These are phyloP conservation scores for Chalciporus pseudorubinellus DNA, from an alignment of 768 basidiomycete species.

Conservation along the genomic window DNA sequence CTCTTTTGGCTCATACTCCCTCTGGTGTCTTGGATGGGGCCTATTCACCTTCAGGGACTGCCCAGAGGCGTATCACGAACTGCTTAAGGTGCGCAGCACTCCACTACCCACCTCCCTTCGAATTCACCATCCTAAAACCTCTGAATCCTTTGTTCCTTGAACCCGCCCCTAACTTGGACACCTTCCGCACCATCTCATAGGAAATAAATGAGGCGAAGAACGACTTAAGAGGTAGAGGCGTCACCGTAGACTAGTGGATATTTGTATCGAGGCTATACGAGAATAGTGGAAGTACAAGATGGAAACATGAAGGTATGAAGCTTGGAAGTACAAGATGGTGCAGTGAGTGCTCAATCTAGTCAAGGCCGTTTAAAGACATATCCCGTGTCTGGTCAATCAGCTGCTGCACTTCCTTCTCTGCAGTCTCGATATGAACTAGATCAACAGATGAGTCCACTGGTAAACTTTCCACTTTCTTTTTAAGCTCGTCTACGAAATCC, in stretches of 20 bases:
- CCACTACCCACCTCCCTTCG: background rate
- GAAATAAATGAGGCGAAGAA: slow-evolving; percentile 60
- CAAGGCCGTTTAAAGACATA: no score
- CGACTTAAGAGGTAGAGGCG: slow-evolving; percentile 56
- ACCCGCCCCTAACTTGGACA: no score
- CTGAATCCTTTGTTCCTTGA: no score
- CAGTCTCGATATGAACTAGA: background rate
- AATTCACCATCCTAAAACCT: no score
- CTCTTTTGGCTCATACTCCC: slow-evolving; percentile 74
- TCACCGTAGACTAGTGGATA: slow-evolving; percentile 55
- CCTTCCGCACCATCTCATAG: slow-evolving; percentile 29
- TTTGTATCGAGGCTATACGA: no score
- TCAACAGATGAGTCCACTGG: background rate
- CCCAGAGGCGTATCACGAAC: slow-evolving; percentile 73
- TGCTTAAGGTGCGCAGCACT: slow-evolving; percentile 45
- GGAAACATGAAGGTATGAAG: no score
- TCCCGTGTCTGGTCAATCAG: slow-evolving; percentile 13
- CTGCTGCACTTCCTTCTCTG: slow-evolving; percentile 7
- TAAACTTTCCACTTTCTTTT: background rate
- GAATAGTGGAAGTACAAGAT: no score
- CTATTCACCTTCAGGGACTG: slow-evolving; percentile 72
- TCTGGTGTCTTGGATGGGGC: slow-evolving; percentile 76
- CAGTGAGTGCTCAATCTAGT: no score
- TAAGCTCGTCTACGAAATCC: slow-evolving; percentile 5
- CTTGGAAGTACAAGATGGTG: no score